Conservation (phyloP, 2,329 filamentous ascomycete species). For the Ophiobolus disseminans region DNA sequence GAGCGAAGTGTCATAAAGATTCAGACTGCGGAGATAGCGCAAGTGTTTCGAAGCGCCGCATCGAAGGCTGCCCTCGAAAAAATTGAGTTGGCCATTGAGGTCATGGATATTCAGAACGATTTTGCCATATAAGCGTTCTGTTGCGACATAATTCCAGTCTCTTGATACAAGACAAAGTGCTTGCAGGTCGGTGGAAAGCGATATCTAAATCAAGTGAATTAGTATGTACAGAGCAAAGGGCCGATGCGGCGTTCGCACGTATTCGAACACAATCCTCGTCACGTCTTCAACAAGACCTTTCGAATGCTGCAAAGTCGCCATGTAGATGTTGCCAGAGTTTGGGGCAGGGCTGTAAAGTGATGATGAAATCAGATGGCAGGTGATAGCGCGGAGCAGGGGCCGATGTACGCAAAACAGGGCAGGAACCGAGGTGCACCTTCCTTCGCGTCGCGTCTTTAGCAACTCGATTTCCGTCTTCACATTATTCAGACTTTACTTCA, state of each 20-base stretch:
- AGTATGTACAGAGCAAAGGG: neutral
- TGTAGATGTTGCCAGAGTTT: too few species aligned
- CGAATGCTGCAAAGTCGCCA: neutral
- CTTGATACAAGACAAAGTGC: conserved; percentile 11
- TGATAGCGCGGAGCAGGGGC: too few species aligned
- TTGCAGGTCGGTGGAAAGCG: conserved; percentile 8
- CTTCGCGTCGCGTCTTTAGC: too few species aligned
- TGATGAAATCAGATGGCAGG: neutral
- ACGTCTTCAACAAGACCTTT: conserved; percentile 6
- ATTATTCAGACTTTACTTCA: too few species aligned
- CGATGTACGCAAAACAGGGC: too few species aligned
- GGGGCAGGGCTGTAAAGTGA: too few species aligned
- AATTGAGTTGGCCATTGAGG: conserved; percentile 1
- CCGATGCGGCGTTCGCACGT: neutral
- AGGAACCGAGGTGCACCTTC: too few species aligned
- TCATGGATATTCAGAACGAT: conserved; percentile 7
- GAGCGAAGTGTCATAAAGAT: conserved; percentile 2
- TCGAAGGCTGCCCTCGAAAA: conserved; percentile 8
- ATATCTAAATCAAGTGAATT: neutral
- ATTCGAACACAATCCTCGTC: conserved; percentile 2
- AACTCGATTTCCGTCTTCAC: too few species aligned
- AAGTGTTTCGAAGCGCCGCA: conserved; percentile 7
- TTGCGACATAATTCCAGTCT: conserved; percentile 8
- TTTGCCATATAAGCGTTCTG: conserved; percentile 5
- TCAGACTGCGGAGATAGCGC: conserved; percentile 6